Evolutionary conservation across 2,329 filamentous ascomycete species (phyloP).

Genomic region (Penicillium sp.): DNA sequence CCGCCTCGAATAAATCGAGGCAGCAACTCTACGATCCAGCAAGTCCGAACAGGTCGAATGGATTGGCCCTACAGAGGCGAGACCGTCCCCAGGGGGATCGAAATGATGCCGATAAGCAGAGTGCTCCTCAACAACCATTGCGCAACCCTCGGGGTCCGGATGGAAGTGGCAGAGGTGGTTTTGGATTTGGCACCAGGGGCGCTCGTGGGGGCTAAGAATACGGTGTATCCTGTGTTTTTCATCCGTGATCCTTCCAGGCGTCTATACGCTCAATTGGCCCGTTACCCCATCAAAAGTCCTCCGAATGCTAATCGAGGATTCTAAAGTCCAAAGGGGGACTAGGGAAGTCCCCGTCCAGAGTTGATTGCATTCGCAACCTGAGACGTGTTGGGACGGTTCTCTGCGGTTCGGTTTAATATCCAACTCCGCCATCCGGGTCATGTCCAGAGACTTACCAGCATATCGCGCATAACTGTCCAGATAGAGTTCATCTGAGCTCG

Average conservation of each 20-base stretch:
- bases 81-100: slow-evolving; percentile 46
- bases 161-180: slow-evolving; percentile 73
- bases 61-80: slow-evolving; percentile 51
- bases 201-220: slow-evolving; percentile 44
- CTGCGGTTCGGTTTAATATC: slow-evolving; percentile 35
- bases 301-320: background rate
- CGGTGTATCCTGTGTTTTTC: slow-evolving; percentile 5
- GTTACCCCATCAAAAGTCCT: background rate
- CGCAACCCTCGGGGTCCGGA: slow-evolving; percentile 79
- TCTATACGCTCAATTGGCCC: background rate
- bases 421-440: slow-evolving; percentile 1
- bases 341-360: slow-evolving; percentile 58
- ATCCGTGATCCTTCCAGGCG: background rate
- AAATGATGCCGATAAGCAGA: slow-evolving; percentile 40
- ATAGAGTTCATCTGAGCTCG: slow-evolving; percentile 67
- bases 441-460: slow-evolving; percentile 51
- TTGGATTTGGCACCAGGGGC: slow-evolving; percentile 72
- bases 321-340: background rate
- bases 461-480: slow-evolving; percentile 68
- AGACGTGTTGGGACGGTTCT: slow-evolving; percentile 64
- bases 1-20: slow-evolving; percentile 43
- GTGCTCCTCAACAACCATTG: slow-evolving; percentile 61
- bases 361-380: slow-evolving; percentile 64
- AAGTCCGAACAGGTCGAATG: slow-evolving; percentile 67
- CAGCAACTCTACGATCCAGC: slow-evolving; percentile 82